These are phyloP conservation scores for Leccinellum albellum DNA, from an alignment of 768 basidiomycete species.

Conservation along the genomic window DNA sequence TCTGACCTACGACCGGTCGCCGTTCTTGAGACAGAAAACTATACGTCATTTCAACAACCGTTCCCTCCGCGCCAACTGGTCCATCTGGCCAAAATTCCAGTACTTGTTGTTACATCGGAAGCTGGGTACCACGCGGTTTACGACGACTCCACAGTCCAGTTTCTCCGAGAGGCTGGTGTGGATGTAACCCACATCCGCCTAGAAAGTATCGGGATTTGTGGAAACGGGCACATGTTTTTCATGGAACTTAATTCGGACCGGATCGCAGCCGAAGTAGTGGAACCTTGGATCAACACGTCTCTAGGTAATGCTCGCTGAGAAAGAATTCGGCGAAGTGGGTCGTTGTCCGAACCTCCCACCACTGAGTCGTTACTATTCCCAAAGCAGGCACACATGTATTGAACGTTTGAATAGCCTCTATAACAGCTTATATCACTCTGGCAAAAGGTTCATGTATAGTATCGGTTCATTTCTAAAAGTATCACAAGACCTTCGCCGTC, in stretches of 20 bases:
- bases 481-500: neutral
- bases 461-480: neutral
- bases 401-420: neutral
- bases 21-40: constrained; percentile 27
- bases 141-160: constrained; percentile 43
- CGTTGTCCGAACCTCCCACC: neutral
- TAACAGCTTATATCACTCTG: neutral
- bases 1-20: constrained; percentile 33
- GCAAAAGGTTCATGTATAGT: neutral
- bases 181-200: constrained; percentile 39
- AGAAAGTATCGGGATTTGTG: constrained; percentile 42
- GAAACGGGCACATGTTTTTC: constrained; percentile 57
- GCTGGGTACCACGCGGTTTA: constrained; percentile 49
- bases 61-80: constrained; percentile 39
- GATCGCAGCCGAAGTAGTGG: constrained; percentile 39
- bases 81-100: constrained; percentile 42
- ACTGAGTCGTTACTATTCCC: neutral
- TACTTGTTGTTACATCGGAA: constrained; percentile 47
- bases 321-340: neutral
- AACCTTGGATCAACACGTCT: constrained; percentile 36
- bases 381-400: neutral
- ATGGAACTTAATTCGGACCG: constrained; percentile 48
- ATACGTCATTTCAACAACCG: constrained; percentile 42
- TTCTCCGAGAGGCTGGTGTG: constrained; percentile 43
- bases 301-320: constrained; percentile 2